phyloP scores from a whole-genome alignment of 176 grass and related monocot species.

The Dactylis glomerata region DNA sequence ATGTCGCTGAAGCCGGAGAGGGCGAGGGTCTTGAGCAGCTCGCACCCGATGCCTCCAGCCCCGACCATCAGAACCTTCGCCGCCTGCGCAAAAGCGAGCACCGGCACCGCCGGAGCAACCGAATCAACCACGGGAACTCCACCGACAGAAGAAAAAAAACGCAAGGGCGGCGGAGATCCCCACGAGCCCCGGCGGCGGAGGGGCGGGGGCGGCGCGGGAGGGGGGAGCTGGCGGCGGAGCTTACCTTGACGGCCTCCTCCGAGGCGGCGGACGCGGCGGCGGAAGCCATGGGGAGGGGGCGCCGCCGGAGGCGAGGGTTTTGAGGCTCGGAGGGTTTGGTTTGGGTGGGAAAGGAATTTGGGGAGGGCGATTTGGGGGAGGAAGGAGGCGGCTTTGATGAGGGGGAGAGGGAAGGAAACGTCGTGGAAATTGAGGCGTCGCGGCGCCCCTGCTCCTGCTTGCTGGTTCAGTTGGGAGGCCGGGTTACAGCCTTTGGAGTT shows the following conservation, averaged over 20 bases:
- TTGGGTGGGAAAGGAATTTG: conserved; percentile 19
- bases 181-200: neutral
- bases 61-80: conserved; percentile 98
- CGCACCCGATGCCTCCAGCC: conserved; percentile 95
- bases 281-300: conserved; percentile 1
- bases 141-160: neutral
- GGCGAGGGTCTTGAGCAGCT: conserved; percentile 97
- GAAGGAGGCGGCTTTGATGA: neutral
- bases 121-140: conserved; percentile 18
- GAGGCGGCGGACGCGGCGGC: conserved; percentile 10
- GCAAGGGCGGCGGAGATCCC: neutral
- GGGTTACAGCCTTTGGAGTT: conserved; percentile 11
- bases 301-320: conserved; percentile 33
- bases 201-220: neutral
- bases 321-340: conserved; percentile 27
- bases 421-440: too few species aligned
- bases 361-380: neutral
- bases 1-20: conserved; percentile 91
- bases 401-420: neutral
- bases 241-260: conserved; percentile 50
- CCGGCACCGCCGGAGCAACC: neutral
- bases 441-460: neutral
- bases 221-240: neutral
- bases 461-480: neutral
- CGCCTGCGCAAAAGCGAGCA: conserved; percentile 34